phyloP scores from a whole-genome alignment of 106 monocot genomes.

The Chionographis japonica region DNA sequence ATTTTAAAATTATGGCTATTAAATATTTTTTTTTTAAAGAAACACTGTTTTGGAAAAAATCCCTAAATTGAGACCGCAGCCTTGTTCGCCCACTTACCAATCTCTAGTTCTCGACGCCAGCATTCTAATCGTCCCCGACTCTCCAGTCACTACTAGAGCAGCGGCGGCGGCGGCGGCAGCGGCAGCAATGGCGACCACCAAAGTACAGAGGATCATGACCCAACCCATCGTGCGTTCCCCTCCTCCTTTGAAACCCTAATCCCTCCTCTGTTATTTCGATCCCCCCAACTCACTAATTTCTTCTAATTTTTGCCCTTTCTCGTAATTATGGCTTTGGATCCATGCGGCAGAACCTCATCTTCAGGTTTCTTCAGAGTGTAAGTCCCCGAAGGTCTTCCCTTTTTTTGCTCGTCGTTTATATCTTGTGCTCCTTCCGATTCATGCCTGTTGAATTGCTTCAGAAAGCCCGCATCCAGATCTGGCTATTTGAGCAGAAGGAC shows the following conservation, averaged over 20 bases:
- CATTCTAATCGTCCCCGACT: too few relatives aligned
- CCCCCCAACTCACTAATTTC: background rate
- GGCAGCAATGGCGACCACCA: constrained; percentile 74
- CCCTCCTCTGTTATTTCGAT: too few relatives aligned
- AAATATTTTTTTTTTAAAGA: too few relatives aligned
- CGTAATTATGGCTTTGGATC: background rate
- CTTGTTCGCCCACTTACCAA: too few relatives aligned
- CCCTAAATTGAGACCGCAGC: too few relatives aligned
- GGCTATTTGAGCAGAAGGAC: constrained; percentile 88
- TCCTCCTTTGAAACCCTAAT: background rate
- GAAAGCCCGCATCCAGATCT: constrained; percentile 87
- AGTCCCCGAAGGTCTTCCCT: constrained; percentile 6
- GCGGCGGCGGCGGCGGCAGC: background rate
- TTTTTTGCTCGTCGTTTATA: background rate
- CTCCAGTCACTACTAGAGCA: too few relatives aligned
- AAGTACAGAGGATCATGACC: constrained; percentile 82
- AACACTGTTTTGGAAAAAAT: too few relatives aligned
- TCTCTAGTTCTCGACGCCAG: too few relatives aligned
- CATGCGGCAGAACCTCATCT: constrained; percentile 77
- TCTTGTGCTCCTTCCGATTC: background rate
- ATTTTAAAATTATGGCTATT: too few relatives aligned
- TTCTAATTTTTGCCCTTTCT: background rate
- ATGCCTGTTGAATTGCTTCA: constrained; percentile 19
- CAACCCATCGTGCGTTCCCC: constrained; percentile 59
- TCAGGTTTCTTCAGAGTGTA: constrained; percentile 98